phyloP scores from a whole-genome alignment of 768 basidiomycete genomes.

The Dacryopinax primogenitus region DNA sequence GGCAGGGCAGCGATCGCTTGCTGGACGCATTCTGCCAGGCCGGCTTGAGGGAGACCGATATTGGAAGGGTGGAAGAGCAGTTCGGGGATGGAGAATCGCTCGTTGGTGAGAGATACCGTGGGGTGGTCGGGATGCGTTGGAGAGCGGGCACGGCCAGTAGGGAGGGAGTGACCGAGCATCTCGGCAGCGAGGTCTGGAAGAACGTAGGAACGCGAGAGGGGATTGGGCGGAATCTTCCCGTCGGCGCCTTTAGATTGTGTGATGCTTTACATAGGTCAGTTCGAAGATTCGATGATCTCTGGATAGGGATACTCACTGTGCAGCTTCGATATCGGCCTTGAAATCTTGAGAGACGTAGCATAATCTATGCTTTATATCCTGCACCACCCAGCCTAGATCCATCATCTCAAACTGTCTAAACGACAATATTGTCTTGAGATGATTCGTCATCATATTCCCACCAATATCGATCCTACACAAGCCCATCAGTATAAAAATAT shows the following conservation, averaged over 20 bases:
- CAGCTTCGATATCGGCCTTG: conserved; percentile 56
- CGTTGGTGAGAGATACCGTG: conserved; percentile 76
- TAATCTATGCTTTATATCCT: conserved; percentile 80
- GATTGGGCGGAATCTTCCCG: conserved; percentile 48
- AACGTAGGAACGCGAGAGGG: conserved; percentile 76
- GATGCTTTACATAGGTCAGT: background rate
- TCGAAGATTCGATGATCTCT: background rate
- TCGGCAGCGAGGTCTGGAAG: conserved; percentile 68
- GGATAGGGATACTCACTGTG: conserved; percentile 44
- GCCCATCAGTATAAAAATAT: conserved; percentile 14
- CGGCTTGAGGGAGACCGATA: conserved; percentile 62
- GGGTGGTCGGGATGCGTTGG: conserved; percentile 34
- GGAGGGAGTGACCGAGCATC: conserved; percentile 36
- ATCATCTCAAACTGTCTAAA: conserved; percentile 98
- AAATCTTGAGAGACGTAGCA: conserved; percentile 70
- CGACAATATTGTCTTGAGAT: conserved; percentile 83
- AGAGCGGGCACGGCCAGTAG: conserved; percentile 44
- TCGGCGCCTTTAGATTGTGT: conserved; percentile 12
- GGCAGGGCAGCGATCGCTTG: conserved; percentile 64
- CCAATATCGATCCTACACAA: conserved; percentile 95
- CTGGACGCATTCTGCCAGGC: conserved; percentile 63
- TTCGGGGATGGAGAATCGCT: conserved; percentile 87
- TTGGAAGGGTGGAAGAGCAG: conserved; percentile 44
- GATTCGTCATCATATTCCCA: conserved; percentile 89
- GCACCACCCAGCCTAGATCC: conserved; percentile 90